Evolutionary conservation across 1,284 basidiomycete genomes (phyloP), one percentile per base, ranked within the genome.

Genomic region (Naganishia sp.): DNA sequence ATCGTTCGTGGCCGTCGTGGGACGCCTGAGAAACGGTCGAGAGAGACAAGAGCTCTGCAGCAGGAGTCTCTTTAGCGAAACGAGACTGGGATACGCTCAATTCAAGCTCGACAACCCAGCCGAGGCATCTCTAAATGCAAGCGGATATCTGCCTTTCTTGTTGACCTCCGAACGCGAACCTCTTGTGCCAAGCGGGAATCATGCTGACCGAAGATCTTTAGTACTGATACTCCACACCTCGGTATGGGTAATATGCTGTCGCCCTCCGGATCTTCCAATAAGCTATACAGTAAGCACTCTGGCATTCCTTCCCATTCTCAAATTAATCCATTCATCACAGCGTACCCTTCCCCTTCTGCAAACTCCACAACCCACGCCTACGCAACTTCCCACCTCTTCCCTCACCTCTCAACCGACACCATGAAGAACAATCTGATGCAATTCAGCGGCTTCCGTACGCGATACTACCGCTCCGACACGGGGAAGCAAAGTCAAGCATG

Each of bases 401-500:
- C 69, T 54, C 23, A 49, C 9, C 54, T 70, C 4, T 66, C 60
- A 0, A 68, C 67, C 54, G 73, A 75, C 52, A 69, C 73, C 58
- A 79, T 80, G 77, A 83, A 82, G 77, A 82, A 83, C 69, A 88
- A 91, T 75, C 81, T 94, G 5, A 75, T 84, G 74, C 85, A 85
- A 72, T 92, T 94, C 73, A 85, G 88, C 9, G 56, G 47, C 17
- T 81, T 78, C 78, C 72, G 74, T 65, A 80, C 79, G 65, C 69
- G 82, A 62, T 81, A 81, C 77, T 82, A 84, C 76, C 77, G 80
- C 51, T 79, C 77, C 1, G 77, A 91, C 84, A 90, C 88, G 10
- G 96, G 95, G 25, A 78, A 79, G 61, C 75, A 82, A 66, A 80
- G 89, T 72, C 92, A 96, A 76, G 78, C 85, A 68, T 99, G 93